A percentile compares a stretch with the other conserved stretches of the same genome.
Conservation (phyloP, 1,284 basidiomycete genomes). For the Porogramme epimiltina region DNA sequence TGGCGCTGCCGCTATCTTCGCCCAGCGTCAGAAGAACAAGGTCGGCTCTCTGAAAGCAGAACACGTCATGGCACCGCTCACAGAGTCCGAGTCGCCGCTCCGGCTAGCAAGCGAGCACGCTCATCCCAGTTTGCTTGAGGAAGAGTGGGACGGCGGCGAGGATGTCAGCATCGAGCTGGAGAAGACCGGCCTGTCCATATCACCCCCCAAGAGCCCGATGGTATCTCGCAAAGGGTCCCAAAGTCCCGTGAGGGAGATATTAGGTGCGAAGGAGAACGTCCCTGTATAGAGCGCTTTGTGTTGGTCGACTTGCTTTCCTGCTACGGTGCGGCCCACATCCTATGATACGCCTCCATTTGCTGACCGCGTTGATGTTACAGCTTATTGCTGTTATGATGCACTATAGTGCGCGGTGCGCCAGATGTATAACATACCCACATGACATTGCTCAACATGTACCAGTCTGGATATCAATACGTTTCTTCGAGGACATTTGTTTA, state of each 20-base stretch:
- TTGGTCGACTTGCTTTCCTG: slow-evolving; percentile 13
- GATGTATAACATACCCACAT: slow-evolving; percentile 15
- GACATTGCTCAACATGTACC: slow-evolving; percentile 8
- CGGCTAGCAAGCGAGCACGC: slow-evolving; percentile 38
- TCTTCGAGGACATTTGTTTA: too few species aligned
- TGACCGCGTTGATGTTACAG: too few species aligned
- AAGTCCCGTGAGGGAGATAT: slow-evolving; percentile 30
- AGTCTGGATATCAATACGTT: slow-evolving; percentile 5
- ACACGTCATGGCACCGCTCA: slow-evolving; percentile 25
- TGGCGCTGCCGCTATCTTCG: slow-evolving; percentile 51
- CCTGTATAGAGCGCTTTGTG: slow-evolving; percentile 17
- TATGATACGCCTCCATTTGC: too few species aligned
- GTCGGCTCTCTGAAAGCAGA: slow-evolving; percentile 29
- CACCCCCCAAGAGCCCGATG: slow-evolving; percentile 15
- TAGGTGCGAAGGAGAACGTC: slow-evolving; percentile 35
- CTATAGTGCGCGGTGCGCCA: slow-evolving; percentile 19
- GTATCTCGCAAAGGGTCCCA: slow-evolving; percentile 21
- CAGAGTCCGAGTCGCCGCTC: slow-evolving; percentile 48
- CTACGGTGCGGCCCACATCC: too few species aligned
- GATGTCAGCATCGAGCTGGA: slow-evolving; percentile 54
- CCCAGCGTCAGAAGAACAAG: slow-evolving; percentile 43
- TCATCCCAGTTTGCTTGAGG: slow-evolving; percentile 62
- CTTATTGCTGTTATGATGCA: slow-evolving; percentile 14
- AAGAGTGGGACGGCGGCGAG: slow-evolving; percentile 46
- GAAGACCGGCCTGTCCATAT: slow-evolving; percentile 9